Evolutionary conservation across 768 basidiomycete genomes (phyloP).

Genomic region (Lentinula raphanica): DNA sequence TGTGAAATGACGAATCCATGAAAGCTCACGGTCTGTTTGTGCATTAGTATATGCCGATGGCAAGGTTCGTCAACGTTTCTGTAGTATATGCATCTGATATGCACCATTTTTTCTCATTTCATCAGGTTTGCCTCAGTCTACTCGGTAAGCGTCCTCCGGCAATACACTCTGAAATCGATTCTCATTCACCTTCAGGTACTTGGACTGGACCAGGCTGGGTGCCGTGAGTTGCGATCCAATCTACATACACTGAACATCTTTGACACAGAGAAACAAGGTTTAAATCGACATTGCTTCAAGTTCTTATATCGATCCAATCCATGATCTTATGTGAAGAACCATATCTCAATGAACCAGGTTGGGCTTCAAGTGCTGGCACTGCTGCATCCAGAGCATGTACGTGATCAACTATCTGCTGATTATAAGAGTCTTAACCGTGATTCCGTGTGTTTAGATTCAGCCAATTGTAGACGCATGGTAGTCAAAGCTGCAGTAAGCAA

Average conservation of each 20-base stretch:
- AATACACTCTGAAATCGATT: not conserved
- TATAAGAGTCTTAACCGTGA: conserved; percentile 6
- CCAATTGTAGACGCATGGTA: conserved; percentile 90
- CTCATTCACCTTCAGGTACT: conserved; percentile 54
- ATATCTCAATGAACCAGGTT: conserved; percentile 89
- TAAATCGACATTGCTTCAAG: conserved; percentile 59
- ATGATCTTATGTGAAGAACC: conserved; percentile 96
- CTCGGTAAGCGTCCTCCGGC: not conserved
- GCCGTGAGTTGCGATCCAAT: not conserved
- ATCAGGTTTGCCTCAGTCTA: not conserved
- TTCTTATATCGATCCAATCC: conserved; percentile 91
- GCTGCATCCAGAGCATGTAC: conserved; percentile 74
- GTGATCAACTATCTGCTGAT: not conserved
- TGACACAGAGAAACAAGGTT: not conserved
- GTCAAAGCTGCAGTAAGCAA: conserved; percentile 73
- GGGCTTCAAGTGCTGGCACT: conserved; percentile 69
- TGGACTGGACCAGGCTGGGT: conserved; percentile 78
- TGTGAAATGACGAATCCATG: conserved; percentile 18
- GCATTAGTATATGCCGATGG: conserved; percentile 48
- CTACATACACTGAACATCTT: not conserved
- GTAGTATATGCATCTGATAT: not conserved
- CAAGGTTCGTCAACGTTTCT: conserved; percentile 86
- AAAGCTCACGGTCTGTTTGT: not conserved
- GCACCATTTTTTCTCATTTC: not conserved
- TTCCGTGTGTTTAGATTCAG: conserved; percentile 54